Percentiles rank a stretch among this genome's conserved stretches.
Evolutionary conservation across 345 rosid genomes (phyloP).

Genomic region (Ceriops zippeliana): DNA sequence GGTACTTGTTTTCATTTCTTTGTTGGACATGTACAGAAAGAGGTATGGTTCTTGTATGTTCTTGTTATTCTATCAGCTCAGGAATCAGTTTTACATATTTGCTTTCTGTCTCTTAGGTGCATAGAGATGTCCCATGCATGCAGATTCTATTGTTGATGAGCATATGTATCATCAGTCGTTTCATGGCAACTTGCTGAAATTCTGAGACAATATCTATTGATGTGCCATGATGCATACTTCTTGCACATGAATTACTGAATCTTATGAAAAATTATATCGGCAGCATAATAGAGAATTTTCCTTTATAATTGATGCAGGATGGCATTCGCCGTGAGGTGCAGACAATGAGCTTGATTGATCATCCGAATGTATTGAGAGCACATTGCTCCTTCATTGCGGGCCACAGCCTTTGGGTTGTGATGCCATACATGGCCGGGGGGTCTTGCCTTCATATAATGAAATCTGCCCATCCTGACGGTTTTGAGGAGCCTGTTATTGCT

Average conservation of each 20-base stretch:
- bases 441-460: slow-evolving; percentile 96
- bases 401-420: slow-evolving; percentile 92
- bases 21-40: neutral
- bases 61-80: neutral
- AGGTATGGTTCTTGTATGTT: neutral
- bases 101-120: neutral
- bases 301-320: slow-evolving; percentile 52
- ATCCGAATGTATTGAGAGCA: slow-evolving; percentile 79
- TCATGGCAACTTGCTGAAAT: neutral
- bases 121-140: neutral
- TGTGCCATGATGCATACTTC: slow-evolving; percentile 2
- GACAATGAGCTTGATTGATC: slow-evolving; percentile 84
- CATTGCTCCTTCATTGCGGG: slow-evolving; percentile 87
- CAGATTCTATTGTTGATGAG: neutral
- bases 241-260: neutral
- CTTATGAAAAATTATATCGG: neutral
- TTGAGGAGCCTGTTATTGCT: slow-evolving; percentile 94
- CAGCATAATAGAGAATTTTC: neutral
- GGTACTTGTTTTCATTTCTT: slow-evolving; percentile 9
- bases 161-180: neutral
- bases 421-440: slow-evolving; percentile 99
- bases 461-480: slow-evolving; percentile 76
- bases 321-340: slow-evolving; percentile 96
- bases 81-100: neutral
- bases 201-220: neutral